These are phyloP conservation scores for Globisporangium orthogonon DNA, from an alignment of 352 stramenopile species.

Conservation along the genomic window DNA sequence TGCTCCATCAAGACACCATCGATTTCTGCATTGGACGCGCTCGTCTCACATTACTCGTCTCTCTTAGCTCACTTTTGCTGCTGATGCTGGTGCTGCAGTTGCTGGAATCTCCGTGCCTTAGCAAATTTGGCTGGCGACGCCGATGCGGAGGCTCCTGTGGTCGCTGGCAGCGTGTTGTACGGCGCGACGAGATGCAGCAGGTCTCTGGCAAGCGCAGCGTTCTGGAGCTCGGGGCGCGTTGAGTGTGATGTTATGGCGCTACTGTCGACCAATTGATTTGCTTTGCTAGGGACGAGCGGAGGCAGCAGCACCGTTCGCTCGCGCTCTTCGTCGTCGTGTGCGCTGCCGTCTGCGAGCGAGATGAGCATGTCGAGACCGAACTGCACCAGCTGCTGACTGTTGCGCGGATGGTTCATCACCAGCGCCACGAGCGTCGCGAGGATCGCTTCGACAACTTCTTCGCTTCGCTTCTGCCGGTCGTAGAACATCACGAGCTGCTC, in stretches of 20 bases:
- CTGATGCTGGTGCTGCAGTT: constrained; percentile 14
- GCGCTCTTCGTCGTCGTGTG: constrained; percentile 14
- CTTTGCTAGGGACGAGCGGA: constrained; percentile 5
- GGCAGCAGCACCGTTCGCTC: constrained; percentile 14
- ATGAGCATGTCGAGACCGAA: constrained; percentile 59
- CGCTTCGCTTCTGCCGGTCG: constrained; percentile 27
- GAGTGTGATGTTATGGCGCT: constrained; percentile 1
- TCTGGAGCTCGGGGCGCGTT: constrained; percentile 18
- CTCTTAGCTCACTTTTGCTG: constrained; percentile 1
- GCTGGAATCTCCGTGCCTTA: constrained; percentile 12
- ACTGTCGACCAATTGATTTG: too few relatives aligned
- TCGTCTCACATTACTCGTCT: not conserved
- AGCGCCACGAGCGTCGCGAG: constrained; percentile 49
- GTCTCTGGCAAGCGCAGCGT: constrained; percentile 40
- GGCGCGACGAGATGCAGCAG: constrained; percentile 53
- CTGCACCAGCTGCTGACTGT: constrained; percentile 63
- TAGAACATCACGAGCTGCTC: constrained; percentile 38
- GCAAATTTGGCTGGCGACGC: constrained; percentile 14
- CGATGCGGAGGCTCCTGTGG: not conserved
- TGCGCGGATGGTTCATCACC: constrained; percentile 43
- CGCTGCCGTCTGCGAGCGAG: constrained; percentile 18
- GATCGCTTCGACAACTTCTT: constrained; percentile 57
- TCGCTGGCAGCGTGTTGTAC: constrained; percentile 24
- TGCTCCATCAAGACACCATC: not conserved
- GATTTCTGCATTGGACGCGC: not conserved